phyloP scores from a whole-genome alignment of 2,329 filamentous ascomycete genomes.

The Penicillium italicum region DNA sequence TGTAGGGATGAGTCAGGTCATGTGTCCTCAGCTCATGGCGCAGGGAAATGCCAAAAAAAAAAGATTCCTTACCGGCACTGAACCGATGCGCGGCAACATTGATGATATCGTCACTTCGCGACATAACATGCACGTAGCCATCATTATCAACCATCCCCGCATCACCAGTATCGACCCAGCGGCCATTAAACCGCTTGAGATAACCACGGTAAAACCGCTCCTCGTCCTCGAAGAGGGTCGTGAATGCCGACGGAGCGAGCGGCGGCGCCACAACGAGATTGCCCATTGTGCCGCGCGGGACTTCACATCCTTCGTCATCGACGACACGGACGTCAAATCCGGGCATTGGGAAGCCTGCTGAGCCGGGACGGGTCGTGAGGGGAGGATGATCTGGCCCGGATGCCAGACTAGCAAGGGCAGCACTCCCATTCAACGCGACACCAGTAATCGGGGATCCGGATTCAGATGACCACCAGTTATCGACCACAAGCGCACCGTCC shows the following conservation, averaged over 20 bases:
- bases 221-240: slow-evolving; percentile 80
- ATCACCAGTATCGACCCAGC: slow-evolving; percentile 89
- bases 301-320: slow-evolving; percentile 71
- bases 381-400: slow-evolving; percentile 35
- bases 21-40: neutral
- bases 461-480: slow-evolving; percentile 74
- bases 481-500: slow-evolving; percentile 59
- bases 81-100: slow-evolving; percentile 94
- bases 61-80: slow-evolving; percentile 65
- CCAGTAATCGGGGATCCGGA: slow-evolving; percentile 67
- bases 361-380: slow-evolving; percentile 70
- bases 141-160: slow-evolving; percentile 79
- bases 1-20: slow-evolving; percentile 33
- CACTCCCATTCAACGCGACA: slow-evolving; percentile 60
- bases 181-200: slow-evolving; percentile 72
- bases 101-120: slow-evolving; percentile 76
- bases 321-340: slow-evolving; percentile 86
- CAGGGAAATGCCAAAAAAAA: neutral
- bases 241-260: slow-evolving; percentile 79
- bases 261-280: slow-evolving; percentile 86
- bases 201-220: slow-evolving; percentile 84
- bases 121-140: slow-evolving; percentile 62
- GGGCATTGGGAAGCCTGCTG: slow-evolving; percentile 85
- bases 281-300: slow-evolving; percentile 72
- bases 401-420: slow-evolving; percentile 44